Percentiles rank a stretch among this genome's conserved stretches.
Evolutionary conservation across 331 rosid genomes (phyloP).

Genomic region (Quercus phellos): DNA sequence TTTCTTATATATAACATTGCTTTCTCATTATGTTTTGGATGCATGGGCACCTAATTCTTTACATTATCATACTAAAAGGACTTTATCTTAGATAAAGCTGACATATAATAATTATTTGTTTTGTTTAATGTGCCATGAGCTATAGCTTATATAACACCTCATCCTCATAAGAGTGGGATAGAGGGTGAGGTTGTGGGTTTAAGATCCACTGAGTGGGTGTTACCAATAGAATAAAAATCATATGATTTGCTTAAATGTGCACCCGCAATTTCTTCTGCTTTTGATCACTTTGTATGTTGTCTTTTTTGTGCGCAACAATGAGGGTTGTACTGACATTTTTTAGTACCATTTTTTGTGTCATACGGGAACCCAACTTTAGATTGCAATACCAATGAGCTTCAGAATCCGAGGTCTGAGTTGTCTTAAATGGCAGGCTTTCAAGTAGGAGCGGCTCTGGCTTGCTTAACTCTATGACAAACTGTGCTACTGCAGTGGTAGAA

Average conservation of each 20-base stretch:
- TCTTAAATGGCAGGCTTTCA: conserved; percentile 50
- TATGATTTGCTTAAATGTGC: background rate
- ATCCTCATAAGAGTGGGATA: background rate
- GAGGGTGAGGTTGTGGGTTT: background rate
- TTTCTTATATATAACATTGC: background rate
- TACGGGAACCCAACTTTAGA: conserved; percentile 35
- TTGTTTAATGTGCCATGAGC: background rate
- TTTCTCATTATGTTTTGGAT: too few species aligned
- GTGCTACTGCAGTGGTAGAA: background rate
- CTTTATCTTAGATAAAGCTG: background rate
- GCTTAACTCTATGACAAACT: background rate
- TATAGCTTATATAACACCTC: background rate
- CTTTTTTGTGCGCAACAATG: background rate
- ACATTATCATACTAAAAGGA: background rate
- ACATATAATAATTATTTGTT: background rate
- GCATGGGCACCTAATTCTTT: background rate
- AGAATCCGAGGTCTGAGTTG: conserved; percentile 27
- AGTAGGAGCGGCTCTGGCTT: conserved; percentile 29
- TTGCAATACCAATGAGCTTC: conserved; percentile 38
- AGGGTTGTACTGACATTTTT: background rate
- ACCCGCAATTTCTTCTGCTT: background rate
- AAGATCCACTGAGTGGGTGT: background rate
- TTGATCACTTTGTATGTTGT: background rate
- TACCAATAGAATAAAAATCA: background rate
- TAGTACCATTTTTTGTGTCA: conserved; percentile 3